phyloP scores from a whole-genome alignment of 2,329 filamentous ascomycete species.

The Phyllosticta citrichinensis region DNA sequence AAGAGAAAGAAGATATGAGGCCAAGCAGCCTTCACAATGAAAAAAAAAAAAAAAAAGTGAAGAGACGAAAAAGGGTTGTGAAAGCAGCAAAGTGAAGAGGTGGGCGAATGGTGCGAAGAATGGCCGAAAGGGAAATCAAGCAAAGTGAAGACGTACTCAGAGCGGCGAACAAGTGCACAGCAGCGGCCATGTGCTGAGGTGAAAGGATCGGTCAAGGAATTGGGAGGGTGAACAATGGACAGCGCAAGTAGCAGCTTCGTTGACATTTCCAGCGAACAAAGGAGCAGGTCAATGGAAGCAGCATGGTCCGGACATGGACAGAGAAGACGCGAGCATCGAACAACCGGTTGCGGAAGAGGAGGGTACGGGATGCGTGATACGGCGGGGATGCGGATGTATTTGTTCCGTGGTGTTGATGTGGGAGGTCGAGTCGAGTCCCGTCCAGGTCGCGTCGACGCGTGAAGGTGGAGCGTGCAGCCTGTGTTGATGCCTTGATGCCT shows the following conservation, averaged over 20 bases:
- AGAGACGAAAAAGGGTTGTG: background rate
- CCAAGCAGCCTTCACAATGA: background rate
- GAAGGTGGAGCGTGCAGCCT: background rate
- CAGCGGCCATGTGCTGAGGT: background rate
- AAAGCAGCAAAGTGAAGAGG: background rate
- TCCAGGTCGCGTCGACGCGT: background rate
- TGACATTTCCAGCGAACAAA: constrained; percentile 11
- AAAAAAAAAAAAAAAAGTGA: background rate
- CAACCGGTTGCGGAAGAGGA: constrained; percentile 5
- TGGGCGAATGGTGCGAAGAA: background rate
- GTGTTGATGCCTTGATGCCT: background rate
- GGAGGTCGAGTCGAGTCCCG: constrained; percentile 1
- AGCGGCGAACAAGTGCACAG: background rate
- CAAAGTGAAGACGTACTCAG: background rate
- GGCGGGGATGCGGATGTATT: background rate
- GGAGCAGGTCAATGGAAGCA: constrained; percentile 7
- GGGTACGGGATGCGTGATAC: background rate
- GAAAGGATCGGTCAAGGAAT: constrained; percentile 4
- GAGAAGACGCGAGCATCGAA: background rate
- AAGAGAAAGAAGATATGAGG: background rate
- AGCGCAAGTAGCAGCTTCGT: constrained; percentile 4
- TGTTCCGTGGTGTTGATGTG: background rate
- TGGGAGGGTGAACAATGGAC: constrained; percentile 2
- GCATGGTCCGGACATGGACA: constrained; percentile 9
- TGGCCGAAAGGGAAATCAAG: background rate